Percentiles rank a stretch among this genome's conserved stretches.
Evolutionary conservation across 2,329 filamentous ascomycete genomes (phyloP).

Genomic region (Pseudocercospora cruenta): DNA sequence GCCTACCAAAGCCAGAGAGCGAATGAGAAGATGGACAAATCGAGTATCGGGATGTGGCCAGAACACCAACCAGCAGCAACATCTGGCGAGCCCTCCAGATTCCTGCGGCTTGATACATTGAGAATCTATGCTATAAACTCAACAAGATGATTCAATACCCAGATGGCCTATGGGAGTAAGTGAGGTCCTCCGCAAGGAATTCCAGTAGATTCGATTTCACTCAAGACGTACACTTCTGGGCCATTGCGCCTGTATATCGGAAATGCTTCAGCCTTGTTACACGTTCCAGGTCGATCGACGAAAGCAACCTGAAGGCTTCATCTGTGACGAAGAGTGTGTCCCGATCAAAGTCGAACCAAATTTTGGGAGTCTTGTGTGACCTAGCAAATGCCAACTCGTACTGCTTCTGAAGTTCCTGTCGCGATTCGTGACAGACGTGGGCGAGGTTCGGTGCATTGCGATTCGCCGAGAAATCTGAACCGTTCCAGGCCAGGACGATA

Average conservation of each 20-base stretch:
- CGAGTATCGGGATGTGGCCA: too few species aligned
- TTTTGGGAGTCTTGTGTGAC: background rate
- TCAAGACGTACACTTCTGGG: constrained; percentile 23
- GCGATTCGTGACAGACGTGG: constrained; percentile 21
- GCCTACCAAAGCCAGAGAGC: background rate
- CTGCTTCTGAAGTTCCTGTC: constrained; percentile 19
- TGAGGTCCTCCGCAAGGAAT: too few species aligned
- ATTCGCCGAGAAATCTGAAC: constrained; percentile 13
- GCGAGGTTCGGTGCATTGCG: constrained; percentile 19
- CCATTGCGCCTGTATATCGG: constrained; percentile 19
- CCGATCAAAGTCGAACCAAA: too few species aligned
- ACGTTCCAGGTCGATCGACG: background rate
- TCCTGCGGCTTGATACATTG: too few species aligned
- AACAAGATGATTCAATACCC: too few species aligned
- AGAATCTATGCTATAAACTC: too few species aligned
- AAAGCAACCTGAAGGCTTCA: too few species aligned
- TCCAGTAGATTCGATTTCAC: too few species aligned
- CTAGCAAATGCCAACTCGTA: constrained; percentile 20
- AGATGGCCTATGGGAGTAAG: too few species aligned
- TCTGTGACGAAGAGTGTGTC: too few species aligned
- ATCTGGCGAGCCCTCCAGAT: too few species aligned
- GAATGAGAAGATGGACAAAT: background rate
- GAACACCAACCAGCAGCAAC: too few species aligned
- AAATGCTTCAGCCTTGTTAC: constrained; percentile 20
- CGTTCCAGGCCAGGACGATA: constrained; percentile 8